Base-by-base conservation (phyloP, 73 alveolate genomes). In the Paramecium sonneborni region DNA sequence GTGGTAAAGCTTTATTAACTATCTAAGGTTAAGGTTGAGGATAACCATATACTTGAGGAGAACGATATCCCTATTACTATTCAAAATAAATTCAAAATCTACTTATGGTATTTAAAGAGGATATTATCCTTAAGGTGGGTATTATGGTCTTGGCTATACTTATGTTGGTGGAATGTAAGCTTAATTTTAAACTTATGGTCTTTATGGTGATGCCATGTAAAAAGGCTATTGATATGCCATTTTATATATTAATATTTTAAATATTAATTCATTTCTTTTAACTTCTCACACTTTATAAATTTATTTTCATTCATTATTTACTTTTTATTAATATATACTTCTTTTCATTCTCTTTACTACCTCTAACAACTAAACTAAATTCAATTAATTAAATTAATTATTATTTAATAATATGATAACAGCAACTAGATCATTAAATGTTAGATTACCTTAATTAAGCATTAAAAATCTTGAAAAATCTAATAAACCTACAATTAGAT, bases 131-230 rank as follows among this genome's bases (percentile, higher is more conserved):
- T 44, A 14, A 44, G 57, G 57, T 6, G 76, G 76, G 76, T 24
- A 57, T 57, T 57, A 20, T 57, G 76, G 76, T 57, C 38, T 24
- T 24, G 76, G 34, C 14, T 44, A 44, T 1, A 44, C 57, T 44
- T 57, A 57, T 1, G 76, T 0, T 1, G 23, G 23, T 44, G 57
- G 57, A 44, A 44, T 44, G 12, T 44, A 44, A 1, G 57, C 5
- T 44, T 44, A 44, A 44, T 18, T 1, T 14, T 44, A 11, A 14
- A 21, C 23, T 44, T 57, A 18, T 1, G 76, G 76, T 57, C 76
- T 57, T 57, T 57, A 15, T 57, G 76, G 76, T 24, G 76, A 57
- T 57, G 76, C 76, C 76, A 57, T 57, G 38, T 57, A 57, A 57
- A 57, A 57, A 24, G 76, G 76, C 38, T 57, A 57, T 57, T 57